Conservation (phyloP, 192 early-diverging fungal genomes). For the Mortierella antarctica region DNA sequence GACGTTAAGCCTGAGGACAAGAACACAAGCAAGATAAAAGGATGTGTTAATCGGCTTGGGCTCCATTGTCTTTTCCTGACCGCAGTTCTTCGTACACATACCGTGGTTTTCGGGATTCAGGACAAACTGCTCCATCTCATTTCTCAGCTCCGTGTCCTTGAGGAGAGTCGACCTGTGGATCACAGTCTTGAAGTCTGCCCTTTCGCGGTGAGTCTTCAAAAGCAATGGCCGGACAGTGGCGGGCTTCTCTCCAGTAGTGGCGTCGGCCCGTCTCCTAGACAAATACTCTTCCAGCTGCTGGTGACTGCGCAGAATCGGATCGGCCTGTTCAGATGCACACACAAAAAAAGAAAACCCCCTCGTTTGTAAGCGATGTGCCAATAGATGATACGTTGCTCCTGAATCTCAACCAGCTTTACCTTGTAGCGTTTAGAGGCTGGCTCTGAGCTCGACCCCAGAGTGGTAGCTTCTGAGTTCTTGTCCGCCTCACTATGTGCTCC, state of each 20-base stretch:
- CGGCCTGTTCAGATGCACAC: background rate
- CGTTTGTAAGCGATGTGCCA: no score
- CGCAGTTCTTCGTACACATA: slow-evolving; percentile 2
- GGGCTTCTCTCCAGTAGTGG: background rate
- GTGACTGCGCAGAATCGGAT: slow-evolving; percentile 3
- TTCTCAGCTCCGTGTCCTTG: slow-evolving; percentile 10
- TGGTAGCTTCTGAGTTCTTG: no score
- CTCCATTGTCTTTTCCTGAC: no score
- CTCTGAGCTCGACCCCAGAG: no score
- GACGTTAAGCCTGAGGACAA: slow-evolving; percentile 4
- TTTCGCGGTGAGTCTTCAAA: slow-evolving; percentile 20
- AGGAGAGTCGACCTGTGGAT: slow-evolving; percentile 30
- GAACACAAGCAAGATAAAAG: no score
- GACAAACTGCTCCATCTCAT: slow-evolving; percentile 19
- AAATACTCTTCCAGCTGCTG: background rate
- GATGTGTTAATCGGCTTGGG: no score
- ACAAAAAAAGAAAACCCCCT: no score
- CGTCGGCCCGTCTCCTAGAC: slow-evolving; percentile 1
- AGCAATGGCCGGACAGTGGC: slow-evolving; percentile 9
- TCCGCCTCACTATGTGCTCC: no score
- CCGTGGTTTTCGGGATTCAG: slow-evolving; percentile 27
- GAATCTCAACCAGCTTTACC: no score
- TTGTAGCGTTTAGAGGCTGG: no score
- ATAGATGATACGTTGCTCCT: no score
- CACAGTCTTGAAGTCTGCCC: slow-evolving; percentile 14